Evolutionary conservation across 2,329 filamentous ascomycete species (phyloP).

Genomic region (Teratosphaeria zuluensis): DNA sequence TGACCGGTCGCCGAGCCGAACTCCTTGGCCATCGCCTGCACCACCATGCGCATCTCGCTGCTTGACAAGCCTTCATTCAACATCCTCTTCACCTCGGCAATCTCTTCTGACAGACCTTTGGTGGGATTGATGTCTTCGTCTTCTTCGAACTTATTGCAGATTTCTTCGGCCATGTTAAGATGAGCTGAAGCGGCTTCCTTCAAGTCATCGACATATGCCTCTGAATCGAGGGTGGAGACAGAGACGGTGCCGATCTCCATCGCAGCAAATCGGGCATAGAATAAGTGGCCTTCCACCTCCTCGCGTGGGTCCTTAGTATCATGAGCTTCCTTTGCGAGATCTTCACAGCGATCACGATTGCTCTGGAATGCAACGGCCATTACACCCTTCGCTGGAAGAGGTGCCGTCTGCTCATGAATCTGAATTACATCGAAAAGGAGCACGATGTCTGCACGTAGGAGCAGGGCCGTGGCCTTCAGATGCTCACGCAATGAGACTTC

Average conservation of each 20-base stretch:
- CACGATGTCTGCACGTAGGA: slow-evolving; percentile 40
- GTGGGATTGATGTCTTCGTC: neutral
- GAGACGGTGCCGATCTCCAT: slow-evolving; percentile 25
- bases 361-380: neutral
- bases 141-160: slow-evolving; percentile 13
- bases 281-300: slow-evolving; percentile 43
- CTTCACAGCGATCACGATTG: slow-evolving; percentile 22
- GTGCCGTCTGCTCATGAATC: slow-evolving; percentile 10
- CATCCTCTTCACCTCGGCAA: slow-evolving; percentile 36
- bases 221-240: neutral
- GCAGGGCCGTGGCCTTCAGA: slow-evolving; percentile 37
- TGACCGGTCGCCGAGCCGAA: slow-evolving; percentile 36
- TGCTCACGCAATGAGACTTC: slow-evolving; percentile 20
- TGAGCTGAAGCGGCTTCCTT: slow-evolving; percentile 13
- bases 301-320: slow-evolving; percentile 30
- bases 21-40: neutral
- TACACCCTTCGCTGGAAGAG: neutral
- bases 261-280: slow-evolving; percentile 39
- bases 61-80: slow-evolving; percentile 41
- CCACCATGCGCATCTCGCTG: slow-evolving; percentile 30
- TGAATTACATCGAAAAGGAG: slow-evolving; percentile 38
- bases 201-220: slow-evolving; percentile 3
- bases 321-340: slow-evolving; percentile 32
- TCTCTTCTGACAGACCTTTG: slow-evolving; percentile 28
- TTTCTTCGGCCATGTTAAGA: slow-evolving; percentile 16